phyloP scores from a whole-genome alignment of 179 eudicot genomes.

The Silene coronaria region DNA sequence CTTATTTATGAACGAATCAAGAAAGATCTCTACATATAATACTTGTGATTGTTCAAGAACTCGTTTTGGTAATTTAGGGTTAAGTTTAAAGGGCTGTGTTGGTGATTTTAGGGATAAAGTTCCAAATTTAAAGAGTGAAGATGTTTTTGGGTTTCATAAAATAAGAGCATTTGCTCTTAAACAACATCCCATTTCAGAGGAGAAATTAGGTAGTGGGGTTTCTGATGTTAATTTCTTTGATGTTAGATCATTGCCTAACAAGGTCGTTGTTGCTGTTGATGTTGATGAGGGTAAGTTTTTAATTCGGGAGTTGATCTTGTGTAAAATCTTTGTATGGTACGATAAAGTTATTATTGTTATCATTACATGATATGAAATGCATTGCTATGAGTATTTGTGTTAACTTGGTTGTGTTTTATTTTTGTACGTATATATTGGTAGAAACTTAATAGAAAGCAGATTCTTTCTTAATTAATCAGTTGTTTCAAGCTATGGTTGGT shows the following conservation, averaged over 20 bases:
- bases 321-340: no score
- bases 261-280: constrained; percentile 72
- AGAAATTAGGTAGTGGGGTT: constrained; percentile 17
- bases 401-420: neutral
- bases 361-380: no score
- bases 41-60: constrained; percentile 4
- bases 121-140: constrained; percentile 18
- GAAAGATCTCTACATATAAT: constrained; percentile 17
- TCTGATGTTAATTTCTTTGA: constrained; percentile 24
- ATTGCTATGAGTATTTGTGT: no score
- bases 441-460: no score
- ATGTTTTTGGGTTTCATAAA: constrained; percentile 29
- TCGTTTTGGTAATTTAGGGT: constrained; percentile 15
- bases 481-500: neutral
- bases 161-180: constrained; percentile 29
- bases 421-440: no score
- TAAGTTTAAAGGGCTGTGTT: constrained; percentile 26
- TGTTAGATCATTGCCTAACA: constrained; percentile 34
- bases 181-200: constrained; percentile 30
- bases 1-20: constrained; percentile 19
- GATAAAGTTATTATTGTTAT: no score
- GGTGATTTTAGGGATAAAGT: constrained; percentile 25
- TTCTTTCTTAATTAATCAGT: no score
- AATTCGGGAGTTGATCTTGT: no score
- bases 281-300: constrained; percentile 62